These are phyloP conservation scores for Pistacia vera DNA, from an alignment of 345 rosid genomes.

Conservation along the genomic window DNA sequence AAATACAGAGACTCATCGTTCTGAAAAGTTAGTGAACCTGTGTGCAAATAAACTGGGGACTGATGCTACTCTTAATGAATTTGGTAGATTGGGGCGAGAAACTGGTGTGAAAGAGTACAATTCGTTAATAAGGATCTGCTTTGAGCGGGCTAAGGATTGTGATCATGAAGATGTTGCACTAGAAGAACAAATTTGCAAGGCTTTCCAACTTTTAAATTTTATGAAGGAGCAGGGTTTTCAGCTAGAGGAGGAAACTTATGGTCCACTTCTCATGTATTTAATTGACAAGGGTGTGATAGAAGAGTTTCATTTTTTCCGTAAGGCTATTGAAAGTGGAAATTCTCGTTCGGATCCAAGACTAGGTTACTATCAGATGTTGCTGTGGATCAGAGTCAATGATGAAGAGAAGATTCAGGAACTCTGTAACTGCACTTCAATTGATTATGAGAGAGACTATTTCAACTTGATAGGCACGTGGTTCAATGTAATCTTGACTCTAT, in stretches of 20 bases:
- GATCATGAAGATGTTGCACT: constrained; percentile 48
- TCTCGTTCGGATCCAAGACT: constrained; percentile 42
- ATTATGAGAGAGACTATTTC: constrained; percentile 27
- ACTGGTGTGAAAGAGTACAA: constrained; percentile 68
- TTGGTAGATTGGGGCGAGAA: constrained; percentile 59
- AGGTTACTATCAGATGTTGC: constrained; percentile 88
- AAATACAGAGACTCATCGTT: constrained; percentile 32
- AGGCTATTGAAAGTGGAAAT: constrained; percentile 41
- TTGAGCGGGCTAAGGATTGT: constrained; percentile 52
- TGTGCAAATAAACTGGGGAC: constrained; percentile 60
- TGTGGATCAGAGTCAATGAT: constrained; percentile 50
- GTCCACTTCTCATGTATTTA: constrained; percentile 65
- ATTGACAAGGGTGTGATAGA: constrained; percentile 66
- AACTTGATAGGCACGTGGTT: constrained; percentile 65
- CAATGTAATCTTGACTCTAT: background rate
- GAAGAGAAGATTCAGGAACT: constrained; percentile 63
- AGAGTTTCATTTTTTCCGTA: constrained; percentile 51
- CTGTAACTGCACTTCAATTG: constrained; percentile 38
- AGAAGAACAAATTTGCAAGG: constrained; percentile 42
- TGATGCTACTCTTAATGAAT: constrained; percentile 37
- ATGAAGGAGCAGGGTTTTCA: constrained; percentile 80
- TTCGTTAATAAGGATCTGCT: constrained; percentile 48
- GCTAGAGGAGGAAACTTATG: constrained; percentile 59
- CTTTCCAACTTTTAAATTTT: constrained; percentile 39
- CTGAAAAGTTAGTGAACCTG: constrained; percentile 32